These are phyloP conservation scores for Sherardia arvensis DNA, from an alignment of 257 asterid genomes.

Conservation along the genomic window DNA sequence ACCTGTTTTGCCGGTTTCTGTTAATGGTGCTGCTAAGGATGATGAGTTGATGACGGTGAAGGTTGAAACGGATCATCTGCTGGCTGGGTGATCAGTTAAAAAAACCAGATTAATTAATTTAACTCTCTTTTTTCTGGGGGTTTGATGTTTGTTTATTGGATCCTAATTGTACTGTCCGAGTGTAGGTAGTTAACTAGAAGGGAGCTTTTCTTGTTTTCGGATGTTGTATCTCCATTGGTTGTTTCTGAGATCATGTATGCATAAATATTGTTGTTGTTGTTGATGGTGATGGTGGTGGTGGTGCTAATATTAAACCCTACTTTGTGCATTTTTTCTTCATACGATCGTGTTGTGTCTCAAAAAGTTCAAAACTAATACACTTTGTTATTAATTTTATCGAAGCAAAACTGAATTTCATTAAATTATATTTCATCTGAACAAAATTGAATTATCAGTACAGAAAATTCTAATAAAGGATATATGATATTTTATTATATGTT, in stretches of 20 bases:
- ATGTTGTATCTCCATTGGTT: not conserved
- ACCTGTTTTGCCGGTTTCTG: constrained; percentile 23
- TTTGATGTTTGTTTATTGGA: constrained; percentile 17
- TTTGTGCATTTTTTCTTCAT: not conserved
- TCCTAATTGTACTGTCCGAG: constrained; percentile 12
- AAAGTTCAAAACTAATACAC: too few species aligned
- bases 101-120: constrained; percentile 11
- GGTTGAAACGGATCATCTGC: constrained; percentile 58
- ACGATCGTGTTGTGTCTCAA: not conserved
- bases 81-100: constrained; percentile 11
- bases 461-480: too few species aligned
- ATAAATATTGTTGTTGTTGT: not conserved
- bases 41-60: constrained; percentile 22
- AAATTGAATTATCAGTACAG: too few species aligned
- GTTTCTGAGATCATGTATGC: not conserved
- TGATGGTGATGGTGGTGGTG: not conserved
- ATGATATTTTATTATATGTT: too few species aligned
- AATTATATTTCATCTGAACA: too few species aligned
- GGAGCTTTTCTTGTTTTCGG: not conserved
- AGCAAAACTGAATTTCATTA: too few species aligned
- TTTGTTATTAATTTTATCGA: too few species aligned
- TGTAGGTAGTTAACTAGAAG: constrained; percentile 16
- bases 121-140: not conserved
- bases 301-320: not conserved
- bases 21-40: constrained; percentile 16